A percentile compares a stretch with the other conserved stretches of the same genome.
Evolutionary conservation across 2,329 filamentous ascomycete species (phyloP).

Genomic region (Aplosporella prunicola): DNA sequence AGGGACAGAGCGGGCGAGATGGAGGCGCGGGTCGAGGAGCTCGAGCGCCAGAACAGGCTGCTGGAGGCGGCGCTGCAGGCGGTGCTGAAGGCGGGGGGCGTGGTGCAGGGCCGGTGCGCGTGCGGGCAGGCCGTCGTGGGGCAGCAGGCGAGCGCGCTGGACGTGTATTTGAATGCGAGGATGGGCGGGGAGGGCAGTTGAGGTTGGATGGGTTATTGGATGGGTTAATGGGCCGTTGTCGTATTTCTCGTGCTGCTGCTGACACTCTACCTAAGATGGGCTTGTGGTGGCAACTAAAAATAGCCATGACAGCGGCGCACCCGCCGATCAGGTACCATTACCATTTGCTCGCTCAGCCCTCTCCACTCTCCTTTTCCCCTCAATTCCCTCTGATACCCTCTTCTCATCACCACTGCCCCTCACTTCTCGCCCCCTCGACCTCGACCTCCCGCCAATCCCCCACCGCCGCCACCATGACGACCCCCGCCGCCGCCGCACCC

Average conservation of each 20-base stretch:
- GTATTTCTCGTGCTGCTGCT: too few relatives aligned
- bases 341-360: too few relatives aligned
- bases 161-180: conserved; percentile 26
- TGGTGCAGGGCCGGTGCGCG: conserved; percentile 15
- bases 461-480: conserved; percentile 2
- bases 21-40: conserved; percentile 22
- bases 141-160: conserved; percentile 25
- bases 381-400: too few relatives aligned
- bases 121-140: neutral
- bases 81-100: conserved; percentile 22
- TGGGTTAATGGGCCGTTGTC: neutral
- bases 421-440: neutral
- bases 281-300: too few relatives aligned
- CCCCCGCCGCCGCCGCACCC: too few relatives aligned
- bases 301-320: too few relatives aligned
- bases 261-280: too few relatives aligned
- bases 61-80: conserved; percentile 32
- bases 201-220: too few relatives aligned
- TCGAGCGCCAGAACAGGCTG: conserved; percentile 31
- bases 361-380: too few relatives aligned
- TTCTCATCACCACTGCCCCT: too few relatives aligned
- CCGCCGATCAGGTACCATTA: too few relatives aligned
- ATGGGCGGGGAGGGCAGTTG: neutral
- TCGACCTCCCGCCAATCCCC: neutral
- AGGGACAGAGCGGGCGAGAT: conserved; percentile 1